Percentiles rank a stretch among this genome's conserved stretches.
phyloP scores from a whole-genome alignment of 306 rosid genomes.

The Rosa multiflora region DNA sequence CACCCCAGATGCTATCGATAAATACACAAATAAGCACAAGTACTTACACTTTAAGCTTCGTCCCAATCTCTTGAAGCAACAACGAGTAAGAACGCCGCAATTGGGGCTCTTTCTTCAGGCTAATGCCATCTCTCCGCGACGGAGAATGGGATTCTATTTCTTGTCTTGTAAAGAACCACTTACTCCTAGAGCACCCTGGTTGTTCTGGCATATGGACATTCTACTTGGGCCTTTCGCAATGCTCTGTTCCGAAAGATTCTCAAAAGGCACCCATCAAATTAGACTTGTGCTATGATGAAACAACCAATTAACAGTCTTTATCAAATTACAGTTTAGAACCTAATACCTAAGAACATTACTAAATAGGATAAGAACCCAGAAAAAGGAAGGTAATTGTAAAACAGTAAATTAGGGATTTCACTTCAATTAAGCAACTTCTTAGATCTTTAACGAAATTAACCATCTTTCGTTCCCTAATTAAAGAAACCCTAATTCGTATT shows the following conservation, averaged over 20 bases:
- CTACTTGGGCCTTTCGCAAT: not conserved
- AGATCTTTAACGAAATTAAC: not conserved
- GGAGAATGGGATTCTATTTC: constrained; percentile 45
- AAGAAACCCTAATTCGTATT: not conserved
- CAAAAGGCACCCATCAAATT: not conserved
- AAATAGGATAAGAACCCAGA: not conserved
- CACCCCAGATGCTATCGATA: not conserved
- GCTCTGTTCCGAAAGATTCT: too few species aligned
- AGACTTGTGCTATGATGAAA: too few species aligned
- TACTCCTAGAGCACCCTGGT: constrained; percentile 15
- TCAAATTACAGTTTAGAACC: not conserved
- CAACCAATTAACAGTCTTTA: not conserved
- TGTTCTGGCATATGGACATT: constrained; percentile 25
- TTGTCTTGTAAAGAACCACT: constrained; percentile 39
- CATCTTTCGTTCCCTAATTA: not conserved
- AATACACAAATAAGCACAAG: not conserved
- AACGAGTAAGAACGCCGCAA: constrained; percentile 40
- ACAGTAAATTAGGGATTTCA: not conserved
- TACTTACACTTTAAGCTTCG: constrained; percentile 48
- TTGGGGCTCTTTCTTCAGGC: constrained; percentile 32
- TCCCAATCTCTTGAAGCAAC: constrained; percentile 45
- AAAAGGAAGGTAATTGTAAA: not conserved
- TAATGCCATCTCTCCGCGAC: constrained; percentile 48
- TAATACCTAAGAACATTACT: not conserved
- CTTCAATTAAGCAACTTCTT: not conserved